Evolutionary conservation across 2,329 filamentous ascomycete genomes (phyloP).

Genomic region (Exophiala sideris): DNA sequence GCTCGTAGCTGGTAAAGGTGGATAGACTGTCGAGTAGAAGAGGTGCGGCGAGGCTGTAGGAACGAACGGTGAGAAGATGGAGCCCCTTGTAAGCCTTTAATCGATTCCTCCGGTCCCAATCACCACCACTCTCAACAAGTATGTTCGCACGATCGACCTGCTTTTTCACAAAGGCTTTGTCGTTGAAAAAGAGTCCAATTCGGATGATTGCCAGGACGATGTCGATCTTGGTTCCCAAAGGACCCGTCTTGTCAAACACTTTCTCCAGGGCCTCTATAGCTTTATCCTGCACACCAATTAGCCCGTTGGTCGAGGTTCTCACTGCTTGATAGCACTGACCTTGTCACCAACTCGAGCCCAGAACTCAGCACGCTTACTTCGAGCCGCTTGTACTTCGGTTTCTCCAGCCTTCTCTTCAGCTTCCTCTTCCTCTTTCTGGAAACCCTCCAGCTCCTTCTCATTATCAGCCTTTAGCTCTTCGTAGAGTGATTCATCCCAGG

Average conservation of each 20-base stretch:
- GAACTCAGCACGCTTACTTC: slow-evolving; percentile 93
- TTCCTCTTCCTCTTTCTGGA: slow-evolving; percentile 87
- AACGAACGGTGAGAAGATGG: slow-evolving; percentile 86
- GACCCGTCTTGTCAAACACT: slow-evolving; percentile 94
- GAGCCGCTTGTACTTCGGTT: slow-evolving; percentile 86
- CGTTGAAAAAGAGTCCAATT: slow-evolving; percentile 91
- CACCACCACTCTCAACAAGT: slow-evolving; percentile 89
- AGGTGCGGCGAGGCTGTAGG: slow-evolving; percentile 83
- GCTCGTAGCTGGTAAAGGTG: slow-evolving; percentile 97
- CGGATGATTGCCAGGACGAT: slow-evolving; percentile 94
- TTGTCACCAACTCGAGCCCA: slow-evolving; percentile 96
- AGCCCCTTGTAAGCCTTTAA: slow-evolving; percentile 98
- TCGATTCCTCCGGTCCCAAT: slow-evolving; percentile 97
- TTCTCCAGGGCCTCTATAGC: slow-evolving; percentile 88
- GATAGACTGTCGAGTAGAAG: slow-evolving; percentile 94
- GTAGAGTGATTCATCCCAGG: slow-evolving; percentile 91
- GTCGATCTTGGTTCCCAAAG: slow-evolving; percentile 95
- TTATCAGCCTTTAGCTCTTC: slow-evolving; percentile 72
- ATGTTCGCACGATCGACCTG: slow-evolving; percentile 84
- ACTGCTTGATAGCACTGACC: slow-evolving; percentile 48
- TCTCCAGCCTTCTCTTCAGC: slow-evolving; percentile 94
- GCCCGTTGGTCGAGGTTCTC: background rate
- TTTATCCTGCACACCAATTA: slow-evolving; percentile 67
- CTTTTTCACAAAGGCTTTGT: slow-evolving; percentile 89
- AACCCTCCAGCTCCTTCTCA: slow-evolving; percentile 69